phyloP scores from a whole-genome alignment of 2,329 filamentous ascomycete species.

The Fusarium torulosum region DNA sequence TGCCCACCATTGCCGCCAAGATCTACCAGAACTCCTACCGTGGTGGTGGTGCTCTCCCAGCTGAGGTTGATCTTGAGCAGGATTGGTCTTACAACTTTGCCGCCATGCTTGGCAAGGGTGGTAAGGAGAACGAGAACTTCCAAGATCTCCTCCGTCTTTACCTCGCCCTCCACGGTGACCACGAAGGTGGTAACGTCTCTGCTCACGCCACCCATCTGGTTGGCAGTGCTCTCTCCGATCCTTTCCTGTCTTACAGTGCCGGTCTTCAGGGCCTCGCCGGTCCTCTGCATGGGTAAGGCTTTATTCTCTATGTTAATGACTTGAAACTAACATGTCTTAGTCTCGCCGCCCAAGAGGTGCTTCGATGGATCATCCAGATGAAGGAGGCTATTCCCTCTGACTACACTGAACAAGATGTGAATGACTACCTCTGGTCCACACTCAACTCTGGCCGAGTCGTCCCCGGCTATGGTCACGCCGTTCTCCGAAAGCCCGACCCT shows the following conservation, averaged over 20 bases:
- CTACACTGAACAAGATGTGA: conserved; percentile 85
- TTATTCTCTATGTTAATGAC: fast-evolving
- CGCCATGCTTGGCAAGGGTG: conserved; percentile 91
- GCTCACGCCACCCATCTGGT: conserved; percentile 96
- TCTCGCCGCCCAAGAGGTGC: conserved; percentile 94
- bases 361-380: conserved; percentile 98
- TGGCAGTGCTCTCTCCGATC: conserved; percentile 92
- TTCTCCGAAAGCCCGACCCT: conserved; percentile 96
- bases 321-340: conserved; percentile 52
- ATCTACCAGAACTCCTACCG: conserved; percentile 95
- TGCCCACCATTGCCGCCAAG: conserved; percentile 95
- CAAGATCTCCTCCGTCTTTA: conserved; percentile 95
- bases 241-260: conserved; percentile 95
- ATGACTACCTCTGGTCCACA: conserved; percentile 93
- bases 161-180: conserved; percentile 95
- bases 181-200: conserved; percentile 98
- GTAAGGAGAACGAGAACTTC: conserved; percentile 90
- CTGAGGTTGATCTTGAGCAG: conserved; percentile 82
- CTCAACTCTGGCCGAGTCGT: conserved; percentile 96
- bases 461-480: conserved; percentile 97
- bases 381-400: conserved; percentile 83
- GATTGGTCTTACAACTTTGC: conserved; percentile 99
- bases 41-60: conserved; percentile 78
- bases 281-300: conserved; percentile 71
- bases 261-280: conserved; percentile 95